phyloP scores from a whole-genome alignment of 1,284 basidiomycete genomes.

The Cystobasidium pallidum region DNA sequence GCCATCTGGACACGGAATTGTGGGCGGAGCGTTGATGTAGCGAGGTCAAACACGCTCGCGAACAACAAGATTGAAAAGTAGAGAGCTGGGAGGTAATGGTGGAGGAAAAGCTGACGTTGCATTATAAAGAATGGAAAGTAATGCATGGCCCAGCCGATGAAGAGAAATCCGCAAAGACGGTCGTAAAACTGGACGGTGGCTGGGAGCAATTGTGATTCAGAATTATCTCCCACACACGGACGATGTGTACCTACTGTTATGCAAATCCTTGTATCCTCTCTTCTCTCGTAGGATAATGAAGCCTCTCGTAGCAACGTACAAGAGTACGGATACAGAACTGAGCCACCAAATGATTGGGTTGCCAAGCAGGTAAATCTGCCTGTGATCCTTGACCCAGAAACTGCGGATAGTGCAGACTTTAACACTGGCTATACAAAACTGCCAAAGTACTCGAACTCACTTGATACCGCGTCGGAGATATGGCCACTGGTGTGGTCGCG shows the following conservation, averaged over 20 bases:
- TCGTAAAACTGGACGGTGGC: constrained; percentile 91
- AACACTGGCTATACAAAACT: neutral
- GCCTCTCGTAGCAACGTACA: constrained; percentile 71
- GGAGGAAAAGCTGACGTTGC: constrained; percentile 92
- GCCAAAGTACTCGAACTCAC: constrained; percentile 44
- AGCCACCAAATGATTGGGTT: constrained; percentile 93
- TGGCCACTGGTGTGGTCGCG: constrained; percentile 87
- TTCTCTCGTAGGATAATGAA: constrained; percentile 85
- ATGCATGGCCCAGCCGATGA: constrained; percentile 90
- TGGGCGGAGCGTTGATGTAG: constrained; percentile 76
- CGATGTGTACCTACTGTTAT: constrained; percentile 69
- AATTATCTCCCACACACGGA: neutral
- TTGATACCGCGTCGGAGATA: constrained; percentile 82
- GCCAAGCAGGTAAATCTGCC: constrained; percentile 91
- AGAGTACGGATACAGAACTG: constrained; percentile 70
- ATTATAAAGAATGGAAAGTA: constrained; percentile 97
- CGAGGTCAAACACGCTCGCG: constrained; percentile 79
- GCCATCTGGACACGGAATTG: constrained; percentile 78
- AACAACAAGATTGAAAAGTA: constrained; percentile 87
- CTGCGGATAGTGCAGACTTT: constrained; percentile 63
- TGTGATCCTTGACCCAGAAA: constrained; percentile 97
- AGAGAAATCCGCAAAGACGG: constrained; percentile 83
- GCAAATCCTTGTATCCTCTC: constrained; percentile 86
- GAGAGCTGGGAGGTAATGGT: constrained; percentile 94
- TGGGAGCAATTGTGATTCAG: constrained; percentile 54